A percentile compares a stretch with the other conserved stretches of the same genome.
Evolutionary conservation across 2,329 filamentous ascomycete species (phyloP).

Genomic region (Fusarium nodosum): DNA sequence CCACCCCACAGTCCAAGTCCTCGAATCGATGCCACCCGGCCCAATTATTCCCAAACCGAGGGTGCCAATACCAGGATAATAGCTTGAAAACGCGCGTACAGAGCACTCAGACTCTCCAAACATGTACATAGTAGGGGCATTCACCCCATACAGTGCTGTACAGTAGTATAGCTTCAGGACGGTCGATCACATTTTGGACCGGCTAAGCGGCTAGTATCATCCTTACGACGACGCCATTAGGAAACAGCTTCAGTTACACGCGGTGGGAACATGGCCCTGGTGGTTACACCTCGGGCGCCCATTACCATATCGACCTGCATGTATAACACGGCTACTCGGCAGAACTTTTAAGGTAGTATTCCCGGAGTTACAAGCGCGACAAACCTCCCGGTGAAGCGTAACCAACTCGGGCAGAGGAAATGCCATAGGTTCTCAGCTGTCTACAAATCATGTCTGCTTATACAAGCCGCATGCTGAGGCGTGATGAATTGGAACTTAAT

Average conservation of each 20-base stretch:
- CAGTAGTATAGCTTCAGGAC: not conserved
- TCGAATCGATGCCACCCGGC: slow-evolving; percentile 16
- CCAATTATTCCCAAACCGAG: slow-evolving; percentile 39
- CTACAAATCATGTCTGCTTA: not conserved
- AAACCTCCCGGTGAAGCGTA: slow-evolving; percentile 16
- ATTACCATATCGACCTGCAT: slow-evolving; percentile 22
- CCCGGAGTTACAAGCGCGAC: slow-evolving; percentile 23
- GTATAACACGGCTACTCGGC: slow-evolving; percentile 10
- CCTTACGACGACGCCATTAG: slow-evolving; percentile 6
- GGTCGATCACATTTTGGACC: not conserved
- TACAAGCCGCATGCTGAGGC: not conserved
- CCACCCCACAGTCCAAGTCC: slow-evolving; percentile 17
- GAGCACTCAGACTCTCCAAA: not conserved
- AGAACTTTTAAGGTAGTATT: slow-evolving; percentile 18
- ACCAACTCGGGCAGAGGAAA: slow-evolving; percentile 3
- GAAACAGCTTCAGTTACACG: slow-evolving; percentile 8
- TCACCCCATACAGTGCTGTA: not conserved
- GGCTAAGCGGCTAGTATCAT: slow-evolving; percentile 22
- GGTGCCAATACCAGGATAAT: slow-evolving; percentile 25
- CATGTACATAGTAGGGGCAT: not conserved
- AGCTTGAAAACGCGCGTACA: slow-evolving; percentile 37
- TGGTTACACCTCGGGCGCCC: slow-evolving; percentile 17
- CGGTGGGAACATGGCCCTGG: slow-evolving; percentile 23
- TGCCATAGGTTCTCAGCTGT: not conserved
- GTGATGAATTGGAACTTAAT: not conserved